phyloP scores from a whole-genome alignment of 129 eudicot genomes.

The Flaveria linearis region DNA sequence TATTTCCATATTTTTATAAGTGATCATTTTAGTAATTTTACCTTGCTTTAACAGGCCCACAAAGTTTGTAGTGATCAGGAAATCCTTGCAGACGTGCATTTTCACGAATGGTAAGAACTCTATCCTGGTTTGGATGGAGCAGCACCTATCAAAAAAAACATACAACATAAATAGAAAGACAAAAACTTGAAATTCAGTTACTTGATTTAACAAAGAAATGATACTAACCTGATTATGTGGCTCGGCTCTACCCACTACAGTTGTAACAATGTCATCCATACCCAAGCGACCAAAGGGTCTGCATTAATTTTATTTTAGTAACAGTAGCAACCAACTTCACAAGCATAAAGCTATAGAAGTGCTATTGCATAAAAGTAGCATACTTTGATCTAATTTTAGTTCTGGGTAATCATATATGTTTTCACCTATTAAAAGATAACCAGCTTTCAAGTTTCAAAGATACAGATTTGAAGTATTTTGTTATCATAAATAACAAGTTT shows the following conservation, averaged over 20 bases:
- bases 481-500: background rate
- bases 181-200: background rate
- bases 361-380: no score
- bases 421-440: background rate
- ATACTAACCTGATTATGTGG: constrained; percentile 66
- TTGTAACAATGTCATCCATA: constrained; percentile 57
- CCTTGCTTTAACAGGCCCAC: constrained; percentile 69
- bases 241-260: constrained; percentile 72
- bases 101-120: constrained; percentile 64
- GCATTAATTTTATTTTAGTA: constrained; percentile 17
- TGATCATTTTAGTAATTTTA: constrained; percentile 17
- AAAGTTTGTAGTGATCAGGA: constrained; percentile 64
- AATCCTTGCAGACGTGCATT: constrained; percentile 80
- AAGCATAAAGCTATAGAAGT: background rate
- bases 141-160: constrained; percentile 30
- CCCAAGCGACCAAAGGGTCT: constrained; percentile 78
- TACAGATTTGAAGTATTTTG: background rate
- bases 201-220: background rate
- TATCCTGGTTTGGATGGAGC: constrained; percentile 56
- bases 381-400: background rate
- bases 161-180: background rate
- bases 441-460: background rate
- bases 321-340: constrained; percentile 12
- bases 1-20: background rate
- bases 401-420: background rate